Conservation (phyloP, 306 rosid genomes). For the Senna siamea region DNA sequence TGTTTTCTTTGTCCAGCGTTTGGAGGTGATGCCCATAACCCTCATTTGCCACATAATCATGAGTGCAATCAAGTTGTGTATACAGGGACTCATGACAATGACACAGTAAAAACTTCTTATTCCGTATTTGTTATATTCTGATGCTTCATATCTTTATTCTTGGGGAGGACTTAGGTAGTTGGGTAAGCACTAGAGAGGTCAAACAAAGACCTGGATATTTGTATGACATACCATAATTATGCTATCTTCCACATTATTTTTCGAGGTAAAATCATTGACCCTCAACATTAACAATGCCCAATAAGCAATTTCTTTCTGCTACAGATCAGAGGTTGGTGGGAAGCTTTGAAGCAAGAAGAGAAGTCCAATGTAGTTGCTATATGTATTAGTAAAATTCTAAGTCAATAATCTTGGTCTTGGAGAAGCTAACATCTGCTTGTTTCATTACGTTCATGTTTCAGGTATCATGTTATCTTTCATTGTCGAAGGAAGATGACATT, state of each 20-base stretch:
- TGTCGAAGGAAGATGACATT: constrained; percentile 64
- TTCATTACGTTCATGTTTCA: constrained; percentile 40
- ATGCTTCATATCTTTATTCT: constrained; percentile 23
- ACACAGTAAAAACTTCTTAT: constrained; percentile 65
- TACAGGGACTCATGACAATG: constrained; percentile 97
- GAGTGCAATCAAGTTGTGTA: constrained; percentile 89
- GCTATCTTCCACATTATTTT: constrained; percentile 12
- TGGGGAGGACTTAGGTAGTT: constrained; percentile 10
- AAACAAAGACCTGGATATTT: neutral
- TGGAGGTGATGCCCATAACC: constrained; percentile 80
- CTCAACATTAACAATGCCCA: constrained; percentile 27
- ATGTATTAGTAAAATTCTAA: constrained; percentile 14
- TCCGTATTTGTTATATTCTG: constrained; percentile 17
- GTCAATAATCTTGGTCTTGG: neutral
- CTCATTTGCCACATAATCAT: constrained; percentile 97
- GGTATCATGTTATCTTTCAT: constrained; percentile 74
- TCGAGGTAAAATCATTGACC: no score
- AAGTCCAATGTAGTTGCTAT: constrained; percentile 66
- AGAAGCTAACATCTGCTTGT: neutral
- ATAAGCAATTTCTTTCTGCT: constrained; percentile 36
- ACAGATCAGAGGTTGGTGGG: constrained; percentile 95
- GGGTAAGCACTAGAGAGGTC: constrained; percentile 22
- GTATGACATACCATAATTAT: constrained; percentile 25
- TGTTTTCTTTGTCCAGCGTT: constrained; percentile 54
- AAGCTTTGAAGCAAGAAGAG: constrained; percentile 71